Percentiles rank a stretch among this genome's conserved stretches.
These are phyloP conservation scores for Hyphopichia pseudoburtonii DNA, from an alignment of 1,139 yeast genomes.

Conservation along the genomic window DNA sequence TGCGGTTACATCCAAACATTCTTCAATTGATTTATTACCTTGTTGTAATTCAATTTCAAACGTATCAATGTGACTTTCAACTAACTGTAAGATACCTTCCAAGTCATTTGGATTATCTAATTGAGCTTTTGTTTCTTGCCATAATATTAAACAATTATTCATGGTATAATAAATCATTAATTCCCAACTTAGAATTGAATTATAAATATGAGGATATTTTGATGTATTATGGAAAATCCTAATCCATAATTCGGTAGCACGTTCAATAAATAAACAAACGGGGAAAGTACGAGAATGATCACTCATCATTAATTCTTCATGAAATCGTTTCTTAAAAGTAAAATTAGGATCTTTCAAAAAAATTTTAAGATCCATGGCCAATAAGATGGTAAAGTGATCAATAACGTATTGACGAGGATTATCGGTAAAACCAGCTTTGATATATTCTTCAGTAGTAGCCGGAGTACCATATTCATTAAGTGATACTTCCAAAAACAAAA, in stretches of 20 bases:
- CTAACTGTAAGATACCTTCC: conserved; percentile 45
- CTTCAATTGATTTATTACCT: conserved; percentile 35
- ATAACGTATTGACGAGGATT: conserved; percentile 43
- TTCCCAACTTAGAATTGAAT: conserved; percentile 55
- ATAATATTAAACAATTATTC: conserved; percentile 57
- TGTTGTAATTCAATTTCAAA: conserved; percentile 30
- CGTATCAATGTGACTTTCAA: conserved; percentile 28
- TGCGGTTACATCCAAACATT: conserved; percentile 45
- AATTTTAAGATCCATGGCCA: conserved; percentile 51
- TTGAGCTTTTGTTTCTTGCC: conserved; percentile 69
- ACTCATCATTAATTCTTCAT: conserved; percentile 57
- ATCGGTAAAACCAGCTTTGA: conserved; percentile 48
- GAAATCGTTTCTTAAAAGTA: conserved; percentile 56
- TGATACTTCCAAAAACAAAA: conserved; percentile 40
- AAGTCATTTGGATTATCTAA: conserved; percentile 45
- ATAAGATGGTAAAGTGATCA: conserved; percentile 40
- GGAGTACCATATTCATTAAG: conserved; percentile 47
- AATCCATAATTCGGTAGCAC: conserved; percentile 40
- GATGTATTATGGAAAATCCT: conserved; percentile 35
- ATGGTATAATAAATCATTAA: conserved; percentile 56
- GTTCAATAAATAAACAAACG: conserved; percentile 35
- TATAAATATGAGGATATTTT: conserved; percentile 38
- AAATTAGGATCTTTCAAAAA: conserved; percentile 56
- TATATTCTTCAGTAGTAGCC: conserved; percentile 46
- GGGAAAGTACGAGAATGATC: conserved; percentile 48